Percentiles rank a stretch among this genome's conserved stretches.
Conservation (phyloP, 2,329 filamentous ascomycete species). For the Ploettnerulaceae sp. region DNA sequence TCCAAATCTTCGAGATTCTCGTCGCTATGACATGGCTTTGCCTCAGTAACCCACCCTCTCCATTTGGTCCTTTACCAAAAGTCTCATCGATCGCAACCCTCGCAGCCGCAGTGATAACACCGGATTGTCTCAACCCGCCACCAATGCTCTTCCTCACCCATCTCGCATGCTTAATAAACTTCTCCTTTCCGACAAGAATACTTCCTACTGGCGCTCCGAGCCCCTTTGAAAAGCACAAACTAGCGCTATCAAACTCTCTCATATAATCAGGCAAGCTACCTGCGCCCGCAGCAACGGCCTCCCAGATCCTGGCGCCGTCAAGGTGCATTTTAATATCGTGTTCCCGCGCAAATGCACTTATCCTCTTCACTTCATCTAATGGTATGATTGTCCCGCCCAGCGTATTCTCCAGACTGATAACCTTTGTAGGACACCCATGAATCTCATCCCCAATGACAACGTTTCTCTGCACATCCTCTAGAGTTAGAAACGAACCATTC, state of each 20-base stretch:
- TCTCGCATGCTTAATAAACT: slow-evolving; percentile 57
- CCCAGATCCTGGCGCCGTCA: slow-evolving; percentile 78
- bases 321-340: slow-evolving; percentile 67
- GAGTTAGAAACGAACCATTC: slow-evolving; percentile 60
- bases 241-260: slow-evolving; percentile 66
- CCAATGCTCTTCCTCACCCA: slow-evolving; percentile 79
- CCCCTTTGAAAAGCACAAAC: slow-evolving; percentile 76
- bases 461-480: slow-evolving; percentile 61
- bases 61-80: slow-evolving; percentile 55
- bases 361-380: slow-evolving; percentile 62
- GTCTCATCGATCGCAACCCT: slow-evolving; percentile 75
- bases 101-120: slow-evolving; percentile 70
- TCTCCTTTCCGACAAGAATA: slow-evolving; percentile 58
- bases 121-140: slow-evolving; percentile 71
- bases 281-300: slow-evolving; percentile 67
- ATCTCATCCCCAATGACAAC: slow-evolving; percentile 63
- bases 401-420: slow-evolving; percentile 85
- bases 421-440: slow-evolving; percentile 71
- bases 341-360: slow-evolving; percentile 62
- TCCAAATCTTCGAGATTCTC: slow-evolving; percentile 57
- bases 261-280: slow-evolving; percentile 64
- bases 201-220: slow-evolving; percentile 77
- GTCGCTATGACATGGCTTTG: slow-evolving; percentile 59
- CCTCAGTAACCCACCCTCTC: slow-evolving; percentile 57
- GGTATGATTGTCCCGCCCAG: slow-evolving; percentile 76